Percentiles rank a stretch among this genome's conserved stretches.
Conservation (phyloP, 176 grass and related monocot genomes). For the Avena eriantha region DNA sequence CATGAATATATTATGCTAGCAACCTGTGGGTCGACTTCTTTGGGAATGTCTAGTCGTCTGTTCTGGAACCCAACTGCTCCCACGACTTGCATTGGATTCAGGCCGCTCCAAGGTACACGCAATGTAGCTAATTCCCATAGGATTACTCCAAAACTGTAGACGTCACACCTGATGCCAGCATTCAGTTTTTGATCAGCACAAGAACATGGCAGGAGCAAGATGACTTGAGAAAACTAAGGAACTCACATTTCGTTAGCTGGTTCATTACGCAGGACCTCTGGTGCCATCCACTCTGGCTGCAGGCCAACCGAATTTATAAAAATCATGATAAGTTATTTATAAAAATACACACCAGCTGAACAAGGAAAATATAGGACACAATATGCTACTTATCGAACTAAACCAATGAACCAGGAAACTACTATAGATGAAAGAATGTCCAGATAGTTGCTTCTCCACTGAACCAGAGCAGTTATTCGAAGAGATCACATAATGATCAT, state of each 20-base stretch:
- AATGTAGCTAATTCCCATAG: slow-evolving; percentile 95
- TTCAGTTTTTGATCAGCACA: slow-evolving; percentile 21
- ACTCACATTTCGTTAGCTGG: slow-evolving; percentile 95
- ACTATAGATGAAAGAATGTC: neutral
- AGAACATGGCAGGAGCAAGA: slow-evolving; percentile 23
- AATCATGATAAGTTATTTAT: neutral
- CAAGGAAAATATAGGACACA: slow-evolving; percentile 29
- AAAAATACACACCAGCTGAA: slow-evolving; percentile 15
- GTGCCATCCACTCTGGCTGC: slow-evolving; percentile 99
- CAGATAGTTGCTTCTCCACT: slow-evolving; percentile 10
- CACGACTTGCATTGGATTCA: slow-evolving; percentile 99
- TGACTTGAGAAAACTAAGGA: slow-evolving; percentile 20
- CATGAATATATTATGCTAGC: slow-evolving; percentile 91
- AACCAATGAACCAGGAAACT: neutral
- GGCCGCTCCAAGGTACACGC: slow-evolving; percentile 87
- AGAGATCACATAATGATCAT: neutral
- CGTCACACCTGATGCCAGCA: slow-evolving; percentile 77
- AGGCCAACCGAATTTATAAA: slow-evolving; percentile 41
- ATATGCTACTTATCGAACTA: slow-evolving; percentile 17
- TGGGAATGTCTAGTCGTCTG: slow-evolving; percentile 86
- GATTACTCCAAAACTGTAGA: slow-evolving; percentile 98
- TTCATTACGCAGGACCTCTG: slow-evolving; percentile 93
- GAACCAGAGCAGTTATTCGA: slow-evolving; percentile 17
- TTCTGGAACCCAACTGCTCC: slow-evolving; percentile 97
- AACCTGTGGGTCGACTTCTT: slow-evolving; percentile 71